Conservation (phyloP, 2,329 filamentous ascomycete genomes). For the Alternaria ventricosa region DNA sequence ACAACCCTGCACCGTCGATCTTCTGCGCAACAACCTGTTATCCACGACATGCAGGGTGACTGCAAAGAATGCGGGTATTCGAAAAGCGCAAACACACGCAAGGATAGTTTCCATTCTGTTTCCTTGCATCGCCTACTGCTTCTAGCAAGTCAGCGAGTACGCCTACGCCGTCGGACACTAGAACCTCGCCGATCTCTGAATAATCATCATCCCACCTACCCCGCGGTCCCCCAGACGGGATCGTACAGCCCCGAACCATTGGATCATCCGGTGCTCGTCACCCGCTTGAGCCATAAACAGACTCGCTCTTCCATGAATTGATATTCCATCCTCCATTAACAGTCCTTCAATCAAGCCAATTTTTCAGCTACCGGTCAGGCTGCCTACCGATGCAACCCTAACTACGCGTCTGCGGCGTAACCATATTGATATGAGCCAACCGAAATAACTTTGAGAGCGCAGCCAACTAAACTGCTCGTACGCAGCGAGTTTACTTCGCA, state of each 20-base stretch:
- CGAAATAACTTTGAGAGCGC: background rate
- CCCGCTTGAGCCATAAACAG: constrained; percentile 4
- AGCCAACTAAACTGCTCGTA: background rate
- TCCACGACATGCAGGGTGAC: constrained; percentile 9
- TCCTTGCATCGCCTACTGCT: background rate
- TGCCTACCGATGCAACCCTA: constrained; percentile 12
- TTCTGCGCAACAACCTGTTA: background rate
- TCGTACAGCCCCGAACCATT: constrained; percentile 17
- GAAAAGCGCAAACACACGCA: background rate
- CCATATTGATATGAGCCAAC: background rate
- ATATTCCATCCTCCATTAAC: constrained; percentile 8
- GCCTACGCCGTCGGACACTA: constrained; percentile 1
- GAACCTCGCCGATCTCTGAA: constrained; percentile 19
- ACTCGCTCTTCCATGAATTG: background rate
- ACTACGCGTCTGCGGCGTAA: constrained; percentile 11
- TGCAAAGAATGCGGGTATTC: background rate
- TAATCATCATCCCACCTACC: constrained; percentile 18
- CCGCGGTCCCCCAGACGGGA: constrained; percentile 20
- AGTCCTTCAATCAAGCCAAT: constrained; percentile 15
- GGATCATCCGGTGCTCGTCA: constrained; percentile 16
- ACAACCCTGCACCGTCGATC: constrained; percentile 1
- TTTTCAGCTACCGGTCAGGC: constrained; percentile 7
- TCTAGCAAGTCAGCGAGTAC: background rate
- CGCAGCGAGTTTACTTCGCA: background rate
- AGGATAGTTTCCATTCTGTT: background rate